Conservation (phyloP, 1,284 basidiomycete genomes). For the Apiotrichum siamense region DNA sequence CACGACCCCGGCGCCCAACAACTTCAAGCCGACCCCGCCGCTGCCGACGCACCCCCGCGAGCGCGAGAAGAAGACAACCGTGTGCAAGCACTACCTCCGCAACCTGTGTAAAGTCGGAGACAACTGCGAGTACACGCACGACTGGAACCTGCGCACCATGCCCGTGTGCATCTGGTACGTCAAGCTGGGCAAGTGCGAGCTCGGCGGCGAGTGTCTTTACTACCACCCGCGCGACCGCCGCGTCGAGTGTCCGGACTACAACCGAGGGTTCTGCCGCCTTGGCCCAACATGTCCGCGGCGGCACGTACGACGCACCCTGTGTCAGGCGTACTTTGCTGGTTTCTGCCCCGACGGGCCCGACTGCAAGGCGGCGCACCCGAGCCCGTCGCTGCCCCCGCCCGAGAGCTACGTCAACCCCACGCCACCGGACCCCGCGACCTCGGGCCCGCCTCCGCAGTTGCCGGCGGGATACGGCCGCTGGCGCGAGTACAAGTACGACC, state of each 20-base stretch:
- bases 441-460: slow-evolving; percentile 74
- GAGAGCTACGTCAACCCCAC: slow-evolving; percentile 73
- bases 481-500: slow-evolving; percentile 73
- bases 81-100: slow-evolving; percentile 99
- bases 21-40: slow-evolving; percentile 80
- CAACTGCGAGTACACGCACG: slow-evolving; percentile 97
- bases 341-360: slow-evolving; percentile 92
- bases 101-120: slow-evolving; percentile 98
- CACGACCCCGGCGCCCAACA: slow-evolving; percentile 72
- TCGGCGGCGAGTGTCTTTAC: slow-evolving; percentile 97
- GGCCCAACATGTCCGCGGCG: slow-evolving; percentile 86
- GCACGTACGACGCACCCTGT: slow-evolving; percentile 84
- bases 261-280: slow-evolving; percentile 88
- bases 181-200: slow-evolving; percentile 95
- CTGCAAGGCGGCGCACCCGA: slow-evolving; percentile 73
- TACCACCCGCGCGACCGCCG: slow-evolving; percentile 83
- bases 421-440: slow-evolving; percentile 66
- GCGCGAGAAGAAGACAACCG: slow-evolving; percentile 77
- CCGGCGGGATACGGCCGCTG: slow-evolving; percentile 63
- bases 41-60: slow-evolving; percentile 68
- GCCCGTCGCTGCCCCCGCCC: slow-evolving; percentile 53
- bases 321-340: slow-evolving; percentile 85
- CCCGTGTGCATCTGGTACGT: slow-evolving; percentile 99
- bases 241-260: slow-evolving; percentile 92
- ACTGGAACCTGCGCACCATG: slow-evolving; percentile 96